Percentiles rank a stretch among this genome's conserved stretches.
Evolutionary conservation across 306 rosid genomes (phyloP).

Genomic region (Lablab purpureus): DNA sequence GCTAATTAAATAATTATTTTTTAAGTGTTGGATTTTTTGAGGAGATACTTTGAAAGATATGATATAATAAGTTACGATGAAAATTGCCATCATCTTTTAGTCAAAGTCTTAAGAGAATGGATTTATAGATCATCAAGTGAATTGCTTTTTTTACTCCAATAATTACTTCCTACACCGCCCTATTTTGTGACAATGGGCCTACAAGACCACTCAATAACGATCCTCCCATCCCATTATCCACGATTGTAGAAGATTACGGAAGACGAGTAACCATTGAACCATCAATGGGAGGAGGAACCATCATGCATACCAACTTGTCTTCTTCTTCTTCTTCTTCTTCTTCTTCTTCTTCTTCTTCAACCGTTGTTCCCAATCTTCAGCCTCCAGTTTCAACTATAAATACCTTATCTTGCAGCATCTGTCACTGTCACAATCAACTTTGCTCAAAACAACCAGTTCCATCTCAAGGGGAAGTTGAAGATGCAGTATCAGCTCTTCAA

Average conservation of each 20-base stretch:
- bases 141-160: too few relatives aligned
- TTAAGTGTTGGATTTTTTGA: too few relatives aligned
- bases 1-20: too few relatives aligned
- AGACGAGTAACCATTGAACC: not conserved
- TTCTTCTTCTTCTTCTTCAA: not conserved
- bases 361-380: slow-evolving; percentile 11
- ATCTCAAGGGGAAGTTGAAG: slow-evolving; percentile 63
- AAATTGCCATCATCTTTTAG: too few relatives aligned
- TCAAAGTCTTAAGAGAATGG: too few relatives aligned
- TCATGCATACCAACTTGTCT: slow-evolving; percentile 27
- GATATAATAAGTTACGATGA: too few relatives aligned
- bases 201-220: not conserved
- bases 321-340: slow-evolving; percentile 42
- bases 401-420: slow-evolving; percentile 41
- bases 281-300: slow-evolving; percentile 64
- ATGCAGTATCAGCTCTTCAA: slow-evolving; percentile 59
- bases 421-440: slow-evolving; percentile 36
- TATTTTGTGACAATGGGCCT: not conserved
- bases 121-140: too few relatives aligned
- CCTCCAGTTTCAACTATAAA: slow-evolving; percentile 46
- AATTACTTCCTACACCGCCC: too few relatives aligned
- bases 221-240: not conserved
- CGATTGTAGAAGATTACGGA: not conserved
- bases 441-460: slow-evolving; percentile 51
- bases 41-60: too few relatives aligned